Conservation (phyloP, 495 filamentous ascomycete species). For the Penicillium goetzii region DNA sequence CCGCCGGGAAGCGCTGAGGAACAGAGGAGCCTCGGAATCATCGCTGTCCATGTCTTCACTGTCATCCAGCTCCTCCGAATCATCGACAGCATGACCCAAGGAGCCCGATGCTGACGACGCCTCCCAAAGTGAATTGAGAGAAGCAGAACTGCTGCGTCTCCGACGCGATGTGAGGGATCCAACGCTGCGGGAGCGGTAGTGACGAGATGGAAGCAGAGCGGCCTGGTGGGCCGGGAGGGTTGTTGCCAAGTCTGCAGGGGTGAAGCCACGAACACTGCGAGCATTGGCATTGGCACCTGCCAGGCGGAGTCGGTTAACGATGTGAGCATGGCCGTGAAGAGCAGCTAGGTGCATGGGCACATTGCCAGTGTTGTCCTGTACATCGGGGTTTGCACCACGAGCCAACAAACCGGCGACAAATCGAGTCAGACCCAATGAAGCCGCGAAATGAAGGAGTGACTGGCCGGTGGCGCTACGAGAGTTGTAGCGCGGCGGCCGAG, state of each 20-base stretch:
- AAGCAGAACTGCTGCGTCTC: conserved; percentile 67
- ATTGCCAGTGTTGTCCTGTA: conserved; percentile 78
- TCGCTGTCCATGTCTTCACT: conserved; percentile 44
- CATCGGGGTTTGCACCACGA: conserved; percentile 75
- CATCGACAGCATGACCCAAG: conserved; percentile 48
- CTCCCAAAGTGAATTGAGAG: conserved; percentile 66
- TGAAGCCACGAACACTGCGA: conserved; percentile 71
- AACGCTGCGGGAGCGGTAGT: conserved; percentile 61
- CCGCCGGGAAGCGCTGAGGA: conserved; percentile 50
- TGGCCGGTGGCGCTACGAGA: conserved; percentile 67
- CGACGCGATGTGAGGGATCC: conserved; percentile 60
- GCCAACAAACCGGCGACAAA: conserved; percentile 81
- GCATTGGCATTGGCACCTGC: conserved; percentile 72
- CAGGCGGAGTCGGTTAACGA: conserved; percentile 73
- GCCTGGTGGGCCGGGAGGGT: conserved; percentile 62
- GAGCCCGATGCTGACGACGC: conserved; percentile 48
- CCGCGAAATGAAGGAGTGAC: conserved; percentile 81
- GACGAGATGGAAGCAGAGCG: conserved; percentile 53
- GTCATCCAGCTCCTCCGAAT: conserved; percentile 45
- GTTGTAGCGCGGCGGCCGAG: conserved; percentile 67
- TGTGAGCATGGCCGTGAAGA: conserved; percentile 74
- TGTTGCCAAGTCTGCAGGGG: conserved; percentile 71
- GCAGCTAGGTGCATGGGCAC: conserved; percentile 84
- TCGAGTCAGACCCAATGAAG: conserved; percentile 71
- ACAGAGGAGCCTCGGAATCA: conserved; percentile 43